A percentile compares a stretch with the other conserved stretches of the same genome.
These are phyloP conservation scores for Senna tora DNA, from an alignment of 306 rosid genomes.

Conservation along the genomic window DNA sequence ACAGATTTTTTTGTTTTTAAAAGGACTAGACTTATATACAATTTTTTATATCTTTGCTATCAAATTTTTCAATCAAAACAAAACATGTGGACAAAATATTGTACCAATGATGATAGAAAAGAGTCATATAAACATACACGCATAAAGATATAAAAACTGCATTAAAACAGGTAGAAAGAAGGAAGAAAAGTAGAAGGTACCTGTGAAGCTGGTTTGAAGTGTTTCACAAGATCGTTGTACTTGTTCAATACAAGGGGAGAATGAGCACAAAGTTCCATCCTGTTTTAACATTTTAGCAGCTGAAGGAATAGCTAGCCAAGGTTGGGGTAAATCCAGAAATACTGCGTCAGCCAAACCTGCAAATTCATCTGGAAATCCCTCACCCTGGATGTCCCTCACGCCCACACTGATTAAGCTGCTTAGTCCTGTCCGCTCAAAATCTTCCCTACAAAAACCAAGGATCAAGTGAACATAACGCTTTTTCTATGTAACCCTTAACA, in stretches of 20 bases:
- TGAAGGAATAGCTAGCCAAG: slow-evolving; percentile 88
- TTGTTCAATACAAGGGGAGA: slow-evolving; percentile 80
- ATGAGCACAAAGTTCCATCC: slow-evolving; percentile 78
- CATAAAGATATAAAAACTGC: no score
- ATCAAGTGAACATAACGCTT: slow-evolving; percentile 12
- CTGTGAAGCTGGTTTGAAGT: slow-evolving; percentile 65
- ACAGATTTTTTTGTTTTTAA: no score
- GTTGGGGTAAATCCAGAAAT: slow-evolving; percentile 92
- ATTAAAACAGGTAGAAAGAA: no score
- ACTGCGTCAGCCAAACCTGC: slow-evolving; percentile 64
- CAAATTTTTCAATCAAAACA: no score
- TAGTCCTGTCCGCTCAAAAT: slow-evolving; percentile 86
- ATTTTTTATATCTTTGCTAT: no score
- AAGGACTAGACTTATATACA: no score
- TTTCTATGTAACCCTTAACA: not conserved
- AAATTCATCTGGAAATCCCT: slow-evolving; percentile 80
- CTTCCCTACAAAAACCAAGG: slow-evolving; percentile 54
- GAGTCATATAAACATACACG: no score
- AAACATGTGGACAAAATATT: no score
- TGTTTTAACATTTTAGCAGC: slow-evolving; percentile 71
- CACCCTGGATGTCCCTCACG: slow-evolving; percentile 86
- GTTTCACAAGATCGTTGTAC: slow-evolving; percentile 73
- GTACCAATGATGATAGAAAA: no score
- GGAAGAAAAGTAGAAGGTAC: slow-evolving; percentile 49
- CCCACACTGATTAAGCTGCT: slow-evolving; percentile 68